These are phyloP conservation scores for Aspergillus sp. DNA, from an alignment of 2,329 filamentous ascomycete species.

Conservation along the genomic window DNA sequence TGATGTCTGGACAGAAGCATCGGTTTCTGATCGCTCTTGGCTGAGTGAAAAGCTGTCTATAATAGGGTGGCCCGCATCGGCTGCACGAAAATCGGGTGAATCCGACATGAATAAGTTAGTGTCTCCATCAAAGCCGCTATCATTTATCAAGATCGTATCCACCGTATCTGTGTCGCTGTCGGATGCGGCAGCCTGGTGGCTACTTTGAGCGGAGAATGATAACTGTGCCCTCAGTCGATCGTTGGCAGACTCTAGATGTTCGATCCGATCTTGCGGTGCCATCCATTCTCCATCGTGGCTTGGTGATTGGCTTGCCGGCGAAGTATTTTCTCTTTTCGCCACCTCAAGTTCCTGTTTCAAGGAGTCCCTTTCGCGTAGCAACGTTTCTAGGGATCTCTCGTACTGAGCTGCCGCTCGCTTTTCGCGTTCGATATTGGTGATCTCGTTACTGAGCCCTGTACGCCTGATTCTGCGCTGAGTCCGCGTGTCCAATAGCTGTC, in stretches of 20 bases:
- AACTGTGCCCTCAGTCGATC: slow-evolving; percentile 20
- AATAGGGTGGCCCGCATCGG: slow-evolving; percentile 8
- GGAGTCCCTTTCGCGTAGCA: slow-evolving; percentile 29
- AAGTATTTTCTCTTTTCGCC: slow-evolving; percentile 13
- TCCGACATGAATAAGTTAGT: slow-evolving; percentile 29
- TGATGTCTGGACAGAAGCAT: slow-evolving; percentile 21
- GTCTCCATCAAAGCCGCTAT: slow-evolving; percentile 25
- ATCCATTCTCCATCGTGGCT: slow-evolving; percentile 20
- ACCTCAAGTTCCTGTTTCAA: slow-evolving; percentile 28
- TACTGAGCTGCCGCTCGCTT: slow-evolving; percentile 31
- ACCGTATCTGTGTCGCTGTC: slow-evolving; percentile 9
- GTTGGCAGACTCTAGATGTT: slow-evolving; percentile 22
- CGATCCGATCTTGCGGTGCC: slow-evolving; percentile 16
- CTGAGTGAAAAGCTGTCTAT: slow-evolving; percentile 20
- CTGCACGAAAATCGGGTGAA: slow-evolving; percentile 30
- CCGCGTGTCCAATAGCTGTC: slow-evolving; percentile 44
- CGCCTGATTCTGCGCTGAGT: slow-evolving; percentile 45
- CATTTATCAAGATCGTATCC: slow-evolving; percentile 31
- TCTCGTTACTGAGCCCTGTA: slow-evolving; percentile 47
- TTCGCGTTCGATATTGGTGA: slow-evolving; percentile 45
- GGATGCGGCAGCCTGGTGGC: background rate
- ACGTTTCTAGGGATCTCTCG: slow-evolving; percentile 24
- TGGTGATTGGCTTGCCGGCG: slow-evolving; percentile 5
- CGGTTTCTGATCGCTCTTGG: slow-evolving; percentile 9
- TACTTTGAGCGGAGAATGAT: slow-evolving; percentile 15